Evolutionary conservation across 805 yeast species (phyloP), one percentile per base, ranked within the genome.

Genomic region (Komagataella ulmi): DNA sequence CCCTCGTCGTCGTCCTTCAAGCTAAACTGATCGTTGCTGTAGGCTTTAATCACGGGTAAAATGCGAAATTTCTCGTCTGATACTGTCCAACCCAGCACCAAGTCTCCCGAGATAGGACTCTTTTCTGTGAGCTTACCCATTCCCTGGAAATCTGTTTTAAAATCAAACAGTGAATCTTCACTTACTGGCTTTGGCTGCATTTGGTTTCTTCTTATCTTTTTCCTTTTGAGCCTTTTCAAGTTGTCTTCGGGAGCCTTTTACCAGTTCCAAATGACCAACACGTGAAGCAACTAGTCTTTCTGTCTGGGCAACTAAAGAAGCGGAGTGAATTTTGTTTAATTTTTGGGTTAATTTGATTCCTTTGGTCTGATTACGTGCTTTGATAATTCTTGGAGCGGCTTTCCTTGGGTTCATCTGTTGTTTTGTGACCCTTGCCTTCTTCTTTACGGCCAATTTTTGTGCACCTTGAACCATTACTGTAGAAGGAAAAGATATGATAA

Each of bases 251-350:
- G 93, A 82, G 14, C 99, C 99, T 66, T 87, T 89, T 56, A 91
- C 71, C 45, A 91, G 65, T 69, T 91, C 99, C 60, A 91, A 74
- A 66, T 91, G 98, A 23, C 99, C 99, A 6, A 91, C 97, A 64
- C 91, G 77, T 52, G 95, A 75, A 1, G 97, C 83, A 58, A 91
- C 80, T 53, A 88, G 73, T 68, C 80, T 88, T 68, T 91, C 99
- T 3, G 98, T 91, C 46, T 78, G 72, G 3, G 79, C 62, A 49
- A 68, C 72, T 63, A 71, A 79, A 58, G 73, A 77, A 3, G 79
- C 75, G 45, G 72, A 65, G 61, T 79, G 85, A 45, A 74, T 71
- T 64, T 81, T 83, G 50, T 75, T 70, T 53, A 85, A 68, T 58
- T 79, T 79, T 53, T 75, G 73, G 55, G 81, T 69, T 45, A 57